Evolutionary conservation across 2,329 filamentous ascomycete genomes (phyloP).

Genomic region (Aspergillus vadensis): DNA sequence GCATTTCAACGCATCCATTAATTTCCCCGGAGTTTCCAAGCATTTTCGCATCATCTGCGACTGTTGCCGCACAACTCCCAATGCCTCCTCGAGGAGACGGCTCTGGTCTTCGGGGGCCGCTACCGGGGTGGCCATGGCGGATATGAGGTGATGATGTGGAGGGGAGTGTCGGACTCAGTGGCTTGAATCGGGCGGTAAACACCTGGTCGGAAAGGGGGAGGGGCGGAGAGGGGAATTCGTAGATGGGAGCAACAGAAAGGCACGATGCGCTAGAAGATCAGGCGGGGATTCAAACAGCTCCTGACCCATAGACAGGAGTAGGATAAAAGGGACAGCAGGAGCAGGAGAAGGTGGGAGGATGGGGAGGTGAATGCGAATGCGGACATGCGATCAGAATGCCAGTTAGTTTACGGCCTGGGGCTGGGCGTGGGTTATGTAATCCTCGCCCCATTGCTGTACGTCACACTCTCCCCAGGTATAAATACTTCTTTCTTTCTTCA

Average conservation of each 20-base stretch:
- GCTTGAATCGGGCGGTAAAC: constrained; percentile 30
- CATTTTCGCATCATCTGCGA: constrained; percentile 96
- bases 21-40: constrained; percentile 92
- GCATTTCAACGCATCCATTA: constrained; percentile 99
- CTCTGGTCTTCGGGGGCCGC: constrained; percentile 76
- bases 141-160: constrained; percentile 25
- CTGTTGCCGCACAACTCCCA: constrained; percentile 95
- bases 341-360: background rate
- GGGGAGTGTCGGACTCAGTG: constrained; percentile 18
- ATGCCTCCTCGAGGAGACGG: constrained; percentile 93
- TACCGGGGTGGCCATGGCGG: constrained; percentile 55
- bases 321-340: constrained; percentile 10
- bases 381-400: constrained; percentile 8
- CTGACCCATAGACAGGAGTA: constrained; percentile 30
- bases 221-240: constrained; percentile 15
- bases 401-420: background rate
- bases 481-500: too few relatives aligned
- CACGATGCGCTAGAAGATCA: constrained; percentile 5
- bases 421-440: constrained; percentile 9
- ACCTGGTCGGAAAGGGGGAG: constrained; percentile 25
- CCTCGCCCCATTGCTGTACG: background rate
- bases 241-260: constrained; percentile 11
- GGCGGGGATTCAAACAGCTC: constrained; percentile 21
- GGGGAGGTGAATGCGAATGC: constrained; percentile 9
- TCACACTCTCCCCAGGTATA: too few relatives aligned